A percentile compares a stretch with the other conserved stretches of the same genome.
phyloP scores from a whole-genome alignment of 2,329 filamentous ascomycete genomes.

The Cordyceps cateniannulata region DNA sequence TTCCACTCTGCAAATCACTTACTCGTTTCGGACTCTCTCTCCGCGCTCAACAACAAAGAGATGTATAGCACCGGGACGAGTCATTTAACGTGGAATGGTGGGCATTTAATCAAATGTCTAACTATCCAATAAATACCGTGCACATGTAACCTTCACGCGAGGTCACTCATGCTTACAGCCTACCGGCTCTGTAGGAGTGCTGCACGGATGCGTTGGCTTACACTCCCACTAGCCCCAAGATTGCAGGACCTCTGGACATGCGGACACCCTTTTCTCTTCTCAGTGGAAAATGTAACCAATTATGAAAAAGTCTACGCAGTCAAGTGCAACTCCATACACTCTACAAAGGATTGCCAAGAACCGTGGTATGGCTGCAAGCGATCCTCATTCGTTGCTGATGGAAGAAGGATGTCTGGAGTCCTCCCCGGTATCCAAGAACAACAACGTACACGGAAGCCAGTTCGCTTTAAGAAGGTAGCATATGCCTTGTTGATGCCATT shows the following conservation, averaged over 20 bases:
- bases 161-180: too few relatives aligned
- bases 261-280: background rate
- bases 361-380: background rate
- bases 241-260: background rate
- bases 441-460: background rate
- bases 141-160: too few relatives aligned
- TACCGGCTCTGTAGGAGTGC: too few relatives aligned
- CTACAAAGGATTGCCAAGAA: background rate
- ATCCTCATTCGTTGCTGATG: background rate
- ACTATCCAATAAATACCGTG: too few relatives aligned
- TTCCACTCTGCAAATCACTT: background rate
- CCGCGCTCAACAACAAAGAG: background rate
- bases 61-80: background rate
- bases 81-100: background rate
- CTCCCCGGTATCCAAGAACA: background rate
- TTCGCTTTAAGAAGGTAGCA: constrained; percentile 9
- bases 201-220: background rate
- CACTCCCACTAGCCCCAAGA: background rate
- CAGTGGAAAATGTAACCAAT: background rate
- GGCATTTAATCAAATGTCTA: background rate
- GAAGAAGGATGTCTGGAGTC: background rate
- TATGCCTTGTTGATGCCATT: background rate
- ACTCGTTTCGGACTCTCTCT: background rate
- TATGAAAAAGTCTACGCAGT: background rate
- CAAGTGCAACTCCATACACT: background rate